These are phyloP conservation scores for Arabidopsis arenosa DNA, from an alignment of 345 rosid genomes.

Conservation along the genomic window DNA sequence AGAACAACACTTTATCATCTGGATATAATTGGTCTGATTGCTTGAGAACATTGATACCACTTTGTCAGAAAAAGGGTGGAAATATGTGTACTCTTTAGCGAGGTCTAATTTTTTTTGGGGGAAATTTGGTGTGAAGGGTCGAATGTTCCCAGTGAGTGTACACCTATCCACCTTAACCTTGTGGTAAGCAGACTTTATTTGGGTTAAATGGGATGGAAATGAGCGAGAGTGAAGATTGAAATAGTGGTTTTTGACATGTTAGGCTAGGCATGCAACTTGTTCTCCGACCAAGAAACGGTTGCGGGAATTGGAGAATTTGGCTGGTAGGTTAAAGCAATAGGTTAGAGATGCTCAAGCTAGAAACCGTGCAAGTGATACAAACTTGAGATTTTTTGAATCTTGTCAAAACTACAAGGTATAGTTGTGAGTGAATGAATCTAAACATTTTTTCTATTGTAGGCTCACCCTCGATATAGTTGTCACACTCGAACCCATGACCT, in stretches of 20 bases:
- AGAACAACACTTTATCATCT: slow-evolving; percentile 18
- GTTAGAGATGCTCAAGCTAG: slow-evolving; percentile 61
- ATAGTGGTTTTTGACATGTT: slow-evolving; percentile 8
- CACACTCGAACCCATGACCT: too few relatives aligned
- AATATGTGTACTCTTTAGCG: slow-evolving; percentile 5
- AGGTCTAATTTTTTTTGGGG: neutral
- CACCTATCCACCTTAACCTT: slow-evolving; percentile 88
- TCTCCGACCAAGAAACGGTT: slow-evolving; percentile 86
- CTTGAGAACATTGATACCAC: neutral
- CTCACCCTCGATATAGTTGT: too few relatives aligned
- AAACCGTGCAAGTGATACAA: slow-evolving; percentile 88
- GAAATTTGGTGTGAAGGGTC: too few relatives aligned
- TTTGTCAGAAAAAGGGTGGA: neutral
- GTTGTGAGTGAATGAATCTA: neutral
- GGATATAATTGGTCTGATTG: slow-evolving; percentile 10
- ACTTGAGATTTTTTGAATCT: slow-evolving; percentile 78
- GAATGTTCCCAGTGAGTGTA: slow-evolving; percentile 62
- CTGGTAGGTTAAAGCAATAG: slow-evolving; percentile 65
- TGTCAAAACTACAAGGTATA: slow-evolving; percentile 92
- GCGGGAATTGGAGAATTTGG: slow-evolving; percentile 70
- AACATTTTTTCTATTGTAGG: neutral
- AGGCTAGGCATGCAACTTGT: slow-evolving; percentile 99
- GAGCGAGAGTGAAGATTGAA: slow-evolving; percentile 1
- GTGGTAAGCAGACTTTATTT: slow-evolving; percentile 60
- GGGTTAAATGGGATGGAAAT: neutral